Conservation (phyloP, 1,284 basidiomycete species). For the Heterobasidion irregulare region DNA sequence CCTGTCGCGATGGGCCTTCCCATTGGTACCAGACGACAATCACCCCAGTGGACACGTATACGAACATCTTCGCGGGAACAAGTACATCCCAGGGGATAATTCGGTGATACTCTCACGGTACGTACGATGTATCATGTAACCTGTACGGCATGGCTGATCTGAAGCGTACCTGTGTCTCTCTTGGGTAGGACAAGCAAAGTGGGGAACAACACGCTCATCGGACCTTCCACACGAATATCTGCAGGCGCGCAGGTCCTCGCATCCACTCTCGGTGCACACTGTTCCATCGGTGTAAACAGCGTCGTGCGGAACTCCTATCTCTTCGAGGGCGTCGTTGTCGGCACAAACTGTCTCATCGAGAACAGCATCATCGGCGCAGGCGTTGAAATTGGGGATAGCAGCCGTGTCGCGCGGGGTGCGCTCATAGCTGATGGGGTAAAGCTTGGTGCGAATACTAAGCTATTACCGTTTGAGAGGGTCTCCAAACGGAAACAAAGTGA, state of each 20-base stretch:
- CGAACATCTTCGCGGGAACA: constrained; percentile 78
- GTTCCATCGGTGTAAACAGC: constrained; percentile 57
- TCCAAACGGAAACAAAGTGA: constrained; percentile 33
- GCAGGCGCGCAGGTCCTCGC: constrained; percentile 56
- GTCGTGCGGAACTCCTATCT: constrained; percentile 72
- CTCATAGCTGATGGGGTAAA: constrained; percentile 76
- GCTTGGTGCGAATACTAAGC: constrained; percentile 64
- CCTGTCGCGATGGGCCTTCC: constrained; percentile 88
- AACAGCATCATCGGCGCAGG: constrained; percentile 75
- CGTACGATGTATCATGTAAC: constrained; percentile 11
- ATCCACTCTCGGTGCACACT: constrained; percentile 73
- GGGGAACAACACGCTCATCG: constrained; percentile 78
- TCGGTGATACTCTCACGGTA: constrained; percentile 72
- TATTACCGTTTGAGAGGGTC: constrained; percentile 69
- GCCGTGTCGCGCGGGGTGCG: constrained; percentile 58
- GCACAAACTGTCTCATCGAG: constrained; percentile 67
- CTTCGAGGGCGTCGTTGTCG: constrained; percentile 75
- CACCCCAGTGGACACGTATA: constrained; percentile 77
- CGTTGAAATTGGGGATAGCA: constrained; percentile 64
- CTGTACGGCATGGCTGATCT: not conserved
- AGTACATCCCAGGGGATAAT: constrained; percentile 75
- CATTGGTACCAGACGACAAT: constrained; percentile 89
- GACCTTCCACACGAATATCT: constrained; percentile 55
- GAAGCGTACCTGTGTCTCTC: not conserved
- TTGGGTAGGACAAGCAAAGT: constrained; percentile 68